phyloP scores from a whole-genome alignment of 495 filamentous ascomycete genomes.

The Hypoxylon crocopeplum region DNA sequence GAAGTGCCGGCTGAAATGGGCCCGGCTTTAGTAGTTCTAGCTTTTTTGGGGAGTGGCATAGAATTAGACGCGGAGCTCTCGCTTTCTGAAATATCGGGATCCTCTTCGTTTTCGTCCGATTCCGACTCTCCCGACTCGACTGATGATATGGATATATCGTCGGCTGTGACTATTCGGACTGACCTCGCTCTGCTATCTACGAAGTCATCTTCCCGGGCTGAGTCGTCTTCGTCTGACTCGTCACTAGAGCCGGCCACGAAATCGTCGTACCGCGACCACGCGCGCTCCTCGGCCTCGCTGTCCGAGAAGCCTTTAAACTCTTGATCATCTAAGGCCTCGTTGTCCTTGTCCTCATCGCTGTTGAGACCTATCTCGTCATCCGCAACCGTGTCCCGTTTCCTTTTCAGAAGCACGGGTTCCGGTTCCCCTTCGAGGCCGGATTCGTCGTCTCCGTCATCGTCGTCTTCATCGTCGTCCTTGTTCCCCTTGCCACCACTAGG shows the following conservation, averaged over 20 bases:
- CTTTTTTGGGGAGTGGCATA: slow-evolving; percentile 50
- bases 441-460: slow-evolving; percentile 15
- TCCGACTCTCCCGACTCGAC: slow-evolving; percentile 16
- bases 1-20: slow-evolving; percentile 49
- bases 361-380: slow-evolving; percentile 29
- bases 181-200: slow-evolving; percentile 30
- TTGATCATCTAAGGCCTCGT: slow-evolving; percentile 29
- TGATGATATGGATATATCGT: slow-evolving; percentile 40
- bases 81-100: slow-evolving; percentile 32
- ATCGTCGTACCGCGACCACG: slow-evolving; percentile 47
- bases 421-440: slow-evolving; percentile 7
- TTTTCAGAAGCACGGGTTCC: slow-evolving; percentile 20
- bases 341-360: slow-evolving; percentile 22
- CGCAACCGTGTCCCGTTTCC: slow-evolving; percentile 19
- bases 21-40: slow-evolving; percentile 34
- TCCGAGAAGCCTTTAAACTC: slow-evolving; percentile 63
- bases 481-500: no score
- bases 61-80: slow-evolving; percentile 43
- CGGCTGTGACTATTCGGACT: slow-evolving; percentile 22
- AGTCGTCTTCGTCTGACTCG: slow-evolving; percentile 37
- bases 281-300: slow-evolving; percentile 56
- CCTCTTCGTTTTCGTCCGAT: slow-evolving; percentile 16
- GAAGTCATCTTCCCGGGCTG: slow-evolving; percentile 17
- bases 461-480: slow-evolving; percentile 23
- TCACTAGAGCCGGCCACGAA: slow-evolving; percentile 52